These are phyloP conservation scores for Stachybotrys elegans DNA, from an alignment of 2,329 filamentous ascomycete species.

Conservation along the genomic window DNA sequence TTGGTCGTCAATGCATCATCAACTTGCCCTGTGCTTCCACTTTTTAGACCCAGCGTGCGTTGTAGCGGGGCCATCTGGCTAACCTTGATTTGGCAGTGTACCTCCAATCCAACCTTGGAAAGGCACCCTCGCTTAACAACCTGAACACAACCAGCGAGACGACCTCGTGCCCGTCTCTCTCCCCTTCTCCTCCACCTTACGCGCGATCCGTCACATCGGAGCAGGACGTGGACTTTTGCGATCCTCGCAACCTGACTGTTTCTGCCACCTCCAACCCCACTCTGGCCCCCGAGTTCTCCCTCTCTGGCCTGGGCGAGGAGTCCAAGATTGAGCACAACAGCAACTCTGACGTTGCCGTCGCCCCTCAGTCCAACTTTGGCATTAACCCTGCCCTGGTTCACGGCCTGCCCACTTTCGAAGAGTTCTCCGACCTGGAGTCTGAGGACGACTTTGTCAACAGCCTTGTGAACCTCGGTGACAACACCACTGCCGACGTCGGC, in stretches of 20 bases:
- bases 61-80: conserved; percentile 25
- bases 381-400: conserved; percentile 45
- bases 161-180: conserved; percentile 79
- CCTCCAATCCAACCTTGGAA: conserved; percentile 40
- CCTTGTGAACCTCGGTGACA: conserved; percentile 59
- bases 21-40: conserved; percentile 8
- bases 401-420: conserved; percentile 72
- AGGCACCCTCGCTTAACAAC: conserved; percentile 55
- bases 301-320: conserved; percentile 60
- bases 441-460: conserved; percentile 77
- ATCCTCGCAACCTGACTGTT: conserved; percentile 84
- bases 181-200: conserved; percentile 78
- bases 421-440: conserved; percentile 83
- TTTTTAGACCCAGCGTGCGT: conserved; percentile 13
- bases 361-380: conserved; percentile 41
- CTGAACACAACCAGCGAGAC: conserved; percentile 64
- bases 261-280: conserved; percentile 44
- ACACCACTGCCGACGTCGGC: conserved; percentile 55
- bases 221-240: conserved; percentile 78
- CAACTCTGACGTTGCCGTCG: conserved; percentile 40
- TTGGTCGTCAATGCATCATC: too few species aligned
- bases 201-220: conserved; percentile 65
- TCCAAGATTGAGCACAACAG: conserved; percentile 49
- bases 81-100: conserved; percentile 39
- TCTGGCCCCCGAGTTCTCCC: conserved; percentile 57